Evolutionary conservation across 345 rosid species (phyloP), one percentile per base, ranked within the genome.

Genomic region (Laguncularia racemosa): DNA sequence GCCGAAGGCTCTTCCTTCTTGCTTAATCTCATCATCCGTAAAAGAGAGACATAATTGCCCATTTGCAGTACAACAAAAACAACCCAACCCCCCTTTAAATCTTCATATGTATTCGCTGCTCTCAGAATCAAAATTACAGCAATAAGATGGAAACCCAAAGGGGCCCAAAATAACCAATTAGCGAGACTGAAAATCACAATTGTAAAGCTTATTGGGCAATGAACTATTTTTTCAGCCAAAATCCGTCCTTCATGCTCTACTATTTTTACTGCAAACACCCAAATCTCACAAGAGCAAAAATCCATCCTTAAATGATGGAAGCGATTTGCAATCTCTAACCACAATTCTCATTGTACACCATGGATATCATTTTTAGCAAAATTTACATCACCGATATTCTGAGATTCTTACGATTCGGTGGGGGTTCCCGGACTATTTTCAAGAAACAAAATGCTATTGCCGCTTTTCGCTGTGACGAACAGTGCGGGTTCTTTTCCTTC

Each of bases 311-410:
- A 69, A 28, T 58, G 64, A 43, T 63, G 68, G 54, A 63, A 69
- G 33, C 64, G 68, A 23, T 58, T n/a, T 58, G 47, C 60, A 62
- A 33, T 53, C 64, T 54, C 73, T 53, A 19, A 56, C 33, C 17
- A 57, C 63, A 50, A 63, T 63, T 56, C 28, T 60, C 46, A 6
- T 44, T 1, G 23, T 56, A 68, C 26, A 62, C 56, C 45, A 50
- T 62, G 33, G 67, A 68, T 50, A 68, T 62, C 72, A 68, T 62
- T 55, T 68, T 68, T 55, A 62, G 67, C 65, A 52, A 57, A 51
- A 40, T 57, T 67, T 23, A 58, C 53, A 33, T 61, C 65, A 18
- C 44, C 19, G 19, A 52, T 57, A 68, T 68, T 52, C 72, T 23
- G 52, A 62, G 72, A 56, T 68, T 68, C 63, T 62, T 68, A 68